phyloP scores from a whole-genome alignment of 2,329 filamentous ascomycete genomes.

The Trichoderma pleuroti region DNA sequence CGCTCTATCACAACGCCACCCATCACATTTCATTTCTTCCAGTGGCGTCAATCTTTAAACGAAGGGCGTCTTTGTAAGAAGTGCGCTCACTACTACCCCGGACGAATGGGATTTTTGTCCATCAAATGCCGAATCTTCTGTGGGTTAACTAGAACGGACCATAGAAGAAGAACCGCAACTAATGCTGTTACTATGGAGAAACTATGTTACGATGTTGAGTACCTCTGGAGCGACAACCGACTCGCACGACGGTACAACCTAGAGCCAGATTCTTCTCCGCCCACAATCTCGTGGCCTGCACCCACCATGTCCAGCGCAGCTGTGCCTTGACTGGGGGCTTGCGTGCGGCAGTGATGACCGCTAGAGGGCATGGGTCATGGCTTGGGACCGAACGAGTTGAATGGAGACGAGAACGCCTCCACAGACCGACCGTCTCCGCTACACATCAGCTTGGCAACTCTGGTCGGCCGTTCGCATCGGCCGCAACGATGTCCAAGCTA shows the following conservation, averaged over 20 bases:
- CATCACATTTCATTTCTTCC: neutral
- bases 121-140: neutral
- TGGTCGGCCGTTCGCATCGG: neutral
- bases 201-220: neutral
- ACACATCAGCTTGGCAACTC: neutral
- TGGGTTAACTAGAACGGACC: neutral
- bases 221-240: neutral
- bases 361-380: slow-evolving; percentile 1
- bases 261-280: neutral
- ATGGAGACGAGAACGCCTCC: slow-evolving; percentile 3
- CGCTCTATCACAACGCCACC: neutral
- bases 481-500: neutral
- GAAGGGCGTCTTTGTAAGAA: neutral
- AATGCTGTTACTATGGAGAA: neutral
- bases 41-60: neutral
- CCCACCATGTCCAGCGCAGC: neutral
- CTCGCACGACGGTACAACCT: neutral
- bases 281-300: neutral
- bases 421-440: neutral
- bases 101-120: neutral
- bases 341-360: neutral
- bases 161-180: neutral
- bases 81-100: neutral
- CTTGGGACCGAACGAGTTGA: slow-evolving; percentile 6
- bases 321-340: neutral